These are phyloP conservation scores for Leavenworthia alabamica DNA, from an alignment of 345 rosid genomes.

Conservation along the genomic window DNA sequence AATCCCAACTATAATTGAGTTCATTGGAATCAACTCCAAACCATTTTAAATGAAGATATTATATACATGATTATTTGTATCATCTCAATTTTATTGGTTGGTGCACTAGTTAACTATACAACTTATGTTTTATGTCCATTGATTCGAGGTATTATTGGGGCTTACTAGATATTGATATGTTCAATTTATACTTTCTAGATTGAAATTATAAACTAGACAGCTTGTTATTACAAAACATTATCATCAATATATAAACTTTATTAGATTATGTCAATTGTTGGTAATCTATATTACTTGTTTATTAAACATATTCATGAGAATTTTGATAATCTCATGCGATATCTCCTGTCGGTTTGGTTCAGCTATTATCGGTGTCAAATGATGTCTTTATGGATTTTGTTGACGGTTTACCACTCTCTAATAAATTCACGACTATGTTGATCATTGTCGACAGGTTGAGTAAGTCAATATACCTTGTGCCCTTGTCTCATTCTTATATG, in stretches of 20 bases:
- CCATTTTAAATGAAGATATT: background rate
- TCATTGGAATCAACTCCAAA: slow-evolving; percentile 26
- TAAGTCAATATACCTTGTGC: no score
- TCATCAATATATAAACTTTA: background rate
- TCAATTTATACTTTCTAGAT: slow-evolving; percentile 20
- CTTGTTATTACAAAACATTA: slow-evolving; percentile 1
- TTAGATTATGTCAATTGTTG: no score
- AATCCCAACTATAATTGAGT: slow-evolving; percentile 24
- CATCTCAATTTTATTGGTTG: slow-evolving; percentile 2
- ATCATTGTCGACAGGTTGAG: no score
- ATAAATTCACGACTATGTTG: no score
- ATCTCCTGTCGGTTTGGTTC: no score
- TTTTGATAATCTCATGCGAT: no score
- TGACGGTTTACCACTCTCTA: no score
- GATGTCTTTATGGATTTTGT: no score
- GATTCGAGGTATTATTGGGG: slow-evolving; percentile 4
- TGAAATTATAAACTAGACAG: background rate
- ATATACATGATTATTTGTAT: slow-evolving; percentile 4
- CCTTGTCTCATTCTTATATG: no score
- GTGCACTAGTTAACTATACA: slow-evolving; percentile 3
- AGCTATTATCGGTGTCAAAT: no score
- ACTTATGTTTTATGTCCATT: background rate
- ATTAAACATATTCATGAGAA: no score
- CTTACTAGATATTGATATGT: slow-evolving; percentile 15
- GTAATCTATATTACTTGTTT: no score